These are phyloP conservation scores for Fomitopsis pinicola DNA, from an alignment of 1,284 basidiomycete genomes.

Conservation along the genomic window DNA sequence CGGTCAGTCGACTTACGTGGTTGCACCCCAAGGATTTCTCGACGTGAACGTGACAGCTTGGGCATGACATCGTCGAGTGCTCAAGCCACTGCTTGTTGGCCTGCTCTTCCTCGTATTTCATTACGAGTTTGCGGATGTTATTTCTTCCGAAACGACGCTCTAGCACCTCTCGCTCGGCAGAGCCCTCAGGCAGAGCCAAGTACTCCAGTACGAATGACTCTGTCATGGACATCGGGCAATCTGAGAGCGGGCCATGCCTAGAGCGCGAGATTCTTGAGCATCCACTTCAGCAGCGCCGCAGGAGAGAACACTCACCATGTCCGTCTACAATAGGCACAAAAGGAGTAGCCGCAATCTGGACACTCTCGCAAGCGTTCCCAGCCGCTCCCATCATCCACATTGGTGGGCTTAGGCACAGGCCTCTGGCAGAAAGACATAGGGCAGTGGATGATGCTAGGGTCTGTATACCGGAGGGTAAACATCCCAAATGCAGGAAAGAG, in stretches of 20 bases:
- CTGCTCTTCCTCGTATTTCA: conserved; percentile 59
- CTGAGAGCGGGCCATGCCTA: conserved; percentile 72
- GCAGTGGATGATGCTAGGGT: conserved; percentile 73
- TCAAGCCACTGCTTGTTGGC: conserved; percentile 64
- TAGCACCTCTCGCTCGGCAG: conserved; percentile 40
- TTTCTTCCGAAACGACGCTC: conserved; percentile 60
- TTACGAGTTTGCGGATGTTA: conserved; percentile 54
- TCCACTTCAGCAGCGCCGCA: not conserved
- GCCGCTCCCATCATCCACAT: conserved; percentile 47
- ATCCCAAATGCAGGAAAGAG: not conserved
- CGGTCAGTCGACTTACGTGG: conserved; percentile 47
- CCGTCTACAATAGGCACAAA: conserved; percentile 70
- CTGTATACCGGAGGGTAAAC: conserved; percentile 30
- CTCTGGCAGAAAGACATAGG: conserved; percentile 71
- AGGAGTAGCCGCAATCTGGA: conserved; percentile 58
- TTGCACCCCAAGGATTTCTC: conserved; percentile 76
- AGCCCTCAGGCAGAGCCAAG: conserved; percentile 46
- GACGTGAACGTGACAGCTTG: conserved; percentile 63
- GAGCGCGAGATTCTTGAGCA: conserved; percentile 1
- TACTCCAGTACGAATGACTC: conserved; percentile 63
- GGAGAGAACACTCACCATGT: conserved; percentile 49
- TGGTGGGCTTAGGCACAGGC: conserved; percentile 51
- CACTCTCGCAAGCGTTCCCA: conserved; percentile 72
- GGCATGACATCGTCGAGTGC: conserved; percentile 61
- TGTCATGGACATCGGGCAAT: conserved; percentile 60